Conservation (phyloP, 2,329 filamentous ascomycete genomes). For the Monilinia fructigena region DNA sequence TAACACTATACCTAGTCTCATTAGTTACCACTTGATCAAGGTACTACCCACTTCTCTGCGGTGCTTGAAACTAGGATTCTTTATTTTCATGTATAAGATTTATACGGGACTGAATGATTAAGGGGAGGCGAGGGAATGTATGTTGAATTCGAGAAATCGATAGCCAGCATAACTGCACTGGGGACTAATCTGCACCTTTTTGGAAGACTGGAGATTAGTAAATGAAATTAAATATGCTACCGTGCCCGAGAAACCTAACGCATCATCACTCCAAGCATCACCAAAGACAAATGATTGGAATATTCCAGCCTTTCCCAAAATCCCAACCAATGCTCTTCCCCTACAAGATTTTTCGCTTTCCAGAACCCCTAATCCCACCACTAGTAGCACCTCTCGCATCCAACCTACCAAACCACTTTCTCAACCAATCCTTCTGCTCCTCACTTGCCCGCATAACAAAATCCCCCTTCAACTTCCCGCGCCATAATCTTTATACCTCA, state of each 20-base stretch:
- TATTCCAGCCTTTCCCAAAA: not conserved
- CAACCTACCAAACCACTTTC: slow-evolving; percentile 3
- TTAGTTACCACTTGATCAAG: not conserved
- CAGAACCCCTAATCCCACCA: not conserved
- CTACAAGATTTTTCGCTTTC: not conserved
- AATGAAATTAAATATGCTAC: not conserved
- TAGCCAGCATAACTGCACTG: not conserved
- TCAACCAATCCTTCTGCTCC: slow-evolving; percentile 14
- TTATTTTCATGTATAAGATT: not conserved
- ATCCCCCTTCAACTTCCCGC: slow-evolving; percentile 1
- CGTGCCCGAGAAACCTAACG: not conserved
- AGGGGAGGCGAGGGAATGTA: not conserved
- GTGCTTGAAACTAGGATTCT: not conserved
- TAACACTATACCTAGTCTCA: not conserved
- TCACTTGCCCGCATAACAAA: slow-evolving; percentile 9
- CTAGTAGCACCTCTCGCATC: not conserved
- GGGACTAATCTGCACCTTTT: not conserved
- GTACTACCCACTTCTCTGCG: not conserved
- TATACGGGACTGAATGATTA: not conserved
- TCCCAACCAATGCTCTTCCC: not conserved
- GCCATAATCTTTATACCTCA: slow-evolving; percentile 5
- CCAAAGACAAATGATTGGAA: not conserved
- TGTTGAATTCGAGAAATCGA: not conserved
- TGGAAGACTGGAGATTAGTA: not conserved
- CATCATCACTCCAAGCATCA: no score